Conservation (phyloP, 768 basidiomycete species). For the Phaeotremella skinneri region DNA sequence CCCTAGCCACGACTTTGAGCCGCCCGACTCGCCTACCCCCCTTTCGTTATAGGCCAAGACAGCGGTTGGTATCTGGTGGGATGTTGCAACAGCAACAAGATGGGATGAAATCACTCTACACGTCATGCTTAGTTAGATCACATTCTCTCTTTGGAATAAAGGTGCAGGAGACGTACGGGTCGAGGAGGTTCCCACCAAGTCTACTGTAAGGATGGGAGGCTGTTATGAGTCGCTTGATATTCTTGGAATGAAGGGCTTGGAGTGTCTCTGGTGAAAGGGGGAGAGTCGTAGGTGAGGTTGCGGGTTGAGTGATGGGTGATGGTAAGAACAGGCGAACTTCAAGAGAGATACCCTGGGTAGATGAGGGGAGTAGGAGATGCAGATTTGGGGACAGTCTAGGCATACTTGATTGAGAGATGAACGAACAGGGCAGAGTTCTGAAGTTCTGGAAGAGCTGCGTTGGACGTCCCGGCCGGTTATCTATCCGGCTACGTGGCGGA, state of each 20-base stretch:
- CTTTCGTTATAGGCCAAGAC: conserved; percentile 37
- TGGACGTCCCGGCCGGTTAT: too few relatives aligned
- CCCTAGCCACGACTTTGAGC: conserved; percentile 22
- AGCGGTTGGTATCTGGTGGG: conserved; percentile 21
- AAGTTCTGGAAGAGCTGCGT: background rate
- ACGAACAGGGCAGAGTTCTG: background rate
- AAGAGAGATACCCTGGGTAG: conserved; percentile 20
- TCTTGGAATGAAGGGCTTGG: conserved; percentile 7
- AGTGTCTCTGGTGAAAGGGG: background rate
- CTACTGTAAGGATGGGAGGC: conserved; percentile 41
- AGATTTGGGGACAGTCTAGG: conserved; percentile 22
- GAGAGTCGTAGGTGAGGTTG: background rate
- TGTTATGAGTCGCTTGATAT: conserved; percentile 25
- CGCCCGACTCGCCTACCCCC: conserved; percentile 30
- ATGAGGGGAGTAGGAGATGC: conserved; percentile 30
- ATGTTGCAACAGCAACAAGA: conserved; percentile 22
- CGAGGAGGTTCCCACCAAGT: conserved; percentile 37
- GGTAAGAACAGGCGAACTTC: conserved; percentile 40
- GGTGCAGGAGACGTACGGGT: conserved; percentile 30
- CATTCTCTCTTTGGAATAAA: background rate
- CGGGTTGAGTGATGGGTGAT: background rate
- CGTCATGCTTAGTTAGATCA: background rate
- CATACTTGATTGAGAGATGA: background rate
- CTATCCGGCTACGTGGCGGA: too few relatives aligned
- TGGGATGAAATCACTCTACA: conserved; percentile 32